Conservation (phyloP, 2,329 filamentous ascomycete genomes). For the Fusarium humuli region DNA sequence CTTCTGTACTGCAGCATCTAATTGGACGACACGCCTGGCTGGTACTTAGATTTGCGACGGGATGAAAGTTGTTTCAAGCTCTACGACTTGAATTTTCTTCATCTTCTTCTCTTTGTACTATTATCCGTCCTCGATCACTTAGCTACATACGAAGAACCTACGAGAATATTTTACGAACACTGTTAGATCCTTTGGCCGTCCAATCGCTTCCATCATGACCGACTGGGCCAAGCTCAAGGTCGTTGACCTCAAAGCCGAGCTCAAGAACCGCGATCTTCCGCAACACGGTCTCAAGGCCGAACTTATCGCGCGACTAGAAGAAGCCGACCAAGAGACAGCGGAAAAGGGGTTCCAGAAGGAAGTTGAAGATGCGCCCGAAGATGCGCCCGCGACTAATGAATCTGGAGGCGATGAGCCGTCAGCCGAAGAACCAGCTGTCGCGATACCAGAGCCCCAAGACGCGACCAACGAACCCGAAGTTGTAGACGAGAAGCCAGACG, state of each 20-base stretch:
- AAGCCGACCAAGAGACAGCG: slow-evolving; percentile 32
- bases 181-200: slow-evolving; percentile 4
- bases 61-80: slow-evolving; percentile 21
- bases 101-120: background rate
- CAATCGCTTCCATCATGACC: slow-evolving; percentile 54
- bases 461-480: slow-evolving; percentile 15
- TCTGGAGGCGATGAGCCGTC: slow-evolving; percentile 9
- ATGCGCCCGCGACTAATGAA: slow-evolving; percentile 27
- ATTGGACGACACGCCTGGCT: slow-evolving; percentile 33
- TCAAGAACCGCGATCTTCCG: slow-evolving; percentile 77
- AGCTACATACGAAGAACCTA: background rate
- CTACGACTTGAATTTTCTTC: slow-evolving; percentile 11
- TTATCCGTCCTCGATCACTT: too few relatives aligned
- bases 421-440: slow-evolving; percentile 1
- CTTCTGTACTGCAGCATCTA: background rate
- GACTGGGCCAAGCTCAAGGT: slow-evolving; percentile 75
- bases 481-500: slow-evolving; percentile 5
- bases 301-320: slow-evolving; percentile 72
- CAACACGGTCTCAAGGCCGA: slow-evolving; percentile 78
- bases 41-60: slow-evolving; percentile 41
- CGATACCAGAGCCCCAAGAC: slow-evolving; percentile 1
- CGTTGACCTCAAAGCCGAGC: slow-evolving; percentile 78
- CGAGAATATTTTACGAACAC: background rate
- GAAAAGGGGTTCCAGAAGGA: slow-evolving; percentile 10
- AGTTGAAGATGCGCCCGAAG: slow-evolving; percentile 26